Base-by-base conservation (phyloP, 129 eudicot species). In the Flaveria robusta region DNA sequence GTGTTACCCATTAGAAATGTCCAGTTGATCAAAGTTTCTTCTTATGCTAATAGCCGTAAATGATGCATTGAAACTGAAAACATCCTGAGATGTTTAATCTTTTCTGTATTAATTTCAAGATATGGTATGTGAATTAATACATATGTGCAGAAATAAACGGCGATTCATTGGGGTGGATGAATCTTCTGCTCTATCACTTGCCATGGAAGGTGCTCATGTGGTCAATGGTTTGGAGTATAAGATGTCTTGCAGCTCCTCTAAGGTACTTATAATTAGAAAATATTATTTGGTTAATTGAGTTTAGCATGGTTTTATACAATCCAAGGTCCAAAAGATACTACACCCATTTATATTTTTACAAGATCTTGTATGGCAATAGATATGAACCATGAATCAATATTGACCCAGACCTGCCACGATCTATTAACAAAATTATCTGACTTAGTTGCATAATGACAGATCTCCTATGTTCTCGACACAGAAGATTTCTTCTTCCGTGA, bases 381-480 rank as follows among this genome's bases (percentile, higher is more conserved):
- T 22, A 58, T 22, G 55, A 49, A 50, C 19, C 55, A 50, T 50
- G 55, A 16, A 50, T 4, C 1, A 1, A 34, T 34, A 34, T 50
- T 18, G 13, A 43, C 47, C 11, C 47, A 9, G 3, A 50, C 55
- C 20, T 7, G 19, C 9, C n/a, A 51, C n/a, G 8, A 15, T 49
- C 59, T 9, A 10, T 16, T 51, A 14, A 55, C 62, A 55, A 55
- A 59, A 11, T 59, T 26, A 26, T 59, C 37, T 59, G 31, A 22
- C 58, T 73, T 41, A 27, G 65, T 47, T 47, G 27, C 75, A 56
- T 52, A 55, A 58, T 60, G 74, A 71, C 96, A 94, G 98, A 94
- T 94, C 69, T 94, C 96, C 0, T 94, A 94, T 55, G 98, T 91
- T 46, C 93, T 94, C 0, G 98, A 94, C 85, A 91, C 98, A 9